These are phyloP conservation scores for Golubevia pallescens DNA, from an alignment of 1,284 basidiomycete species.

Conservation along the genomic window DNA sequence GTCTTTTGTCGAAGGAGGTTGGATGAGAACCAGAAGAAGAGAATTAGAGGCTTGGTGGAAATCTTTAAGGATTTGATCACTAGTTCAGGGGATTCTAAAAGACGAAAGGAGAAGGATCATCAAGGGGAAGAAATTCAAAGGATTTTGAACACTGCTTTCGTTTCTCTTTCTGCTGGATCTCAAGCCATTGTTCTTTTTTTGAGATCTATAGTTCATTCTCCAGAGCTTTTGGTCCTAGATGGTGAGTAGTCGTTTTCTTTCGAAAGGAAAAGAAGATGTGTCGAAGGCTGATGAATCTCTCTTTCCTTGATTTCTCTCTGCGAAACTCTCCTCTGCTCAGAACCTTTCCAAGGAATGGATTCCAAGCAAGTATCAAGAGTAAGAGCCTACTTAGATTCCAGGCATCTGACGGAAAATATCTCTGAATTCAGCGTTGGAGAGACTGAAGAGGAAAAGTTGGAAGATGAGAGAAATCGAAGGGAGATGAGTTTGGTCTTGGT, in stretches of 20 bases:
- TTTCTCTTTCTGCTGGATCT: constrained; percentile 32
- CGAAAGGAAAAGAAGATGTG: too few relatives aligned
- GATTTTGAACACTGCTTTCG: constrained; percentile 23
- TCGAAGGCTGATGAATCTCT: too few relatives aligned
- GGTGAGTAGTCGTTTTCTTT: too few relatives aligned
- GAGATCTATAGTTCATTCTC: constrained; percentile 43
- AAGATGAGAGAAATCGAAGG: constrained; percentile 15
- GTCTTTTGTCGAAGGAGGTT: constrained; percentile 34
- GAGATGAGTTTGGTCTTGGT: constrained; percentile 42
- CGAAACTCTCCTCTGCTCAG: too few relatives aligned
- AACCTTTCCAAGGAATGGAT: constrained; percentile 62
- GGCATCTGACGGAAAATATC: background rate
- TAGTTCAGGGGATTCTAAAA: too few relatives aligned
- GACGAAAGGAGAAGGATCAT: background rate
- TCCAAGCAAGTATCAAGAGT: constrained; percentile 27
- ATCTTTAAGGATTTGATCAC: constrained; percentile 38
- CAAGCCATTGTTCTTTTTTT: constrained; percentile 54
- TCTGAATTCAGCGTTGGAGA: constrained; percentile 15
- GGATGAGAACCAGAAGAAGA: constrained; percentile 13
- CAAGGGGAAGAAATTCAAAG: constrained; percentile 1
- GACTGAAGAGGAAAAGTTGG: constrained; percentile 2
- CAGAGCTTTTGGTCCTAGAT: constrained; percentile 48
- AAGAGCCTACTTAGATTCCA: constrained; percentile 33
- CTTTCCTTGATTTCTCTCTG: too few relatives aligned
- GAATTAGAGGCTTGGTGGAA: constrained; percentile 20